Base-by-base conservation (phyloP, 2,329 filamentous ascomycete species). In the Whalleya microplaca region DNA sequence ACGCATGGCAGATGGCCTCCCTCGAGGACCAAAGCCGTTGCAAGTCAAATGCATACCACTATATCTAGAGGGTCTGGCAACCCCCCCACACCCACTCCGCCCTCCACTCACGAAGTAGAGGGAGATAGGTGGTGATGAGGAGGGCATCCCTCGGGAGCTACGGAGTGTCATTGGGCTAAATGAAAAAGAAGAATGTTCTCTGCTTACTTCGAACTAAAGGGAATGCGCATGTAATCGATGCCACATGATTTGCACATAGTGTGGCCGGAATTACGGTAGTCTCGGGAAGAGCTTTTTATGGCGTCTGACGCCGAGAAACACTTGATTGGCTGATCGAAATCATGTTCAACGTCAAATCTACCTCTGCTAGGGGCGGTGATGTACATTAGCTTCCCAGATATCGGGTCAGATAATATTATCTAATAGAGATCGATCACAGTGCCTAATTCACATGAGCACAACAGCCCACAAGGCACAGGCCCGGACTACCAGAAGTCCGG, bases 171-270 rank as follows among this genome's bases (percentile, higher is more conserved):
- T 66, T 64, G 64, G 64, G 58, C 58, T 60, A 64, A 41, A 63
- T 54, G 51, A 63, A 53, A 45, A 50, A 60, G 53, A 58, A 58
- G 45, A 66, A 50, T 59, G 56, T 63, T 51, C 53, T 66, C 59
- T 63, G 59, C 59, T 61, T 59, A 64, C 58, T 61, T 56, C 56
- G 59, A 47, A 57, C 54, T 58, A 63, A n/a, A 59, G 64, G 63
- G 56, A 60, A 57, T 58, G 56, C 66, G 68, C 68, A 70, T 70
- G 59, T 62, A 49, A 53, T 62, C 59, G 63, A 64, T 64, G 64
- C 61, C 68, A 70, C 68, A 70, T 70, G 68, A 70, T 67, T 66
- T 57, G 44, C 50, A 56, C 21, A 58, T 58, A 60, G 63, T 60
- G 65, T 68, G 59, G 62, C 57, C 48, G 52, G 64, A 63, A 56